These are phyloP conservation scores for Pyrenochaeta sp. DNA, from an alignment of 2,329 filamentous ascomycete genomes.

Conservation along the genomic window DNA sequence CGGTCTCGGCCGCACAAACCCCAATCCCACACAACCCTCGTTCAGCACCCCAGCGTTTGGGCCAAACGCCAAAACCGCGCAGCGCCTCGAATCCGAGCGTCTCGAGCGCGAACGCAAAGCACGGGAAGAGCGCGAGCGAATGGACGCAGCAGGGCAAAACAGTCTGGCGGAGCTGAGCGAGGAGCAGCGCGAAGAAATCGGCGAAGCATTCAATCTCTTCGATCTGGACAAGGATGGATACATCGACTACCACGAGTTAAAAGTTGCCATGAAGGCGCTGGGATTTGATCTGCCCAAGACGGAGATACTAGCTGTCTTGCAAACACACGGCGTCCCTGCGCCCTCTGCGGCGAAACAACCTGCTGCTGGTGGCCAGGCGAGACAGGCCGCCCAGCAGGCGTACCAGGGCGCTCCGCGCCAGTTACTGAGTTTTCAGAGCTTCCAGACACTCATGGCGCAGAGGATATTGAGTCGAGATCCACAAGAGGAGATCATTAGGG, in stretches of 20 bases:
- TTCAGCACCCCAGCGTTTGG: conserved; percentile 50
- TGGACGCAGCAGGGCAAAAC: conserved; percentile 57
- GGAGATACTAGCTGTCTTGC: conserved; percentile 82
- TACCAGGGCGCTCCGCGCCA: conserved; percentile 60
- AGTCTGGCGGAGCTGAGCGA: conserved; percentile 72
- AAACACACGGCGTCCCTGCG: conserved; percentile 70
- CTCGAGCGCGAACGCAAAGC: conserved; percentile 54
- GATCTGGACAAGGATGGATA: conserved; percentile 94
- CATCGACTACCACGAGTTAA: conserved; percentile 98
- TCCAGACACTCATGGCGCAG: conserved; percentile 77
- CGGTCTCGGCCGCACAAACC: conserved; percentile 54
- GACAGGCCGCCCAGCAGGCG: conserved; percentile 12
- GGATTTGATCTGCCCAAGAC: conserved; percentile 90
- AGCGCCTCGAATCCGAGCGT: conserved; percentile 51
- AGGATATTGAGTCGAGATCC: conserved; percentile 86
- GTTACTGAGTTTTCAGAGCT: conserved; percentile 75
- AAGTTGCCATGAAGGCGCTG: conserved; percentile 93
- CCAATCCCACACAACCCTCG: conserved; percentile 25
- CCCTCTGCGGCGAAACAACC: conserved; percentile 6
- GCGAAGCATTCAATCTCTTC: conserved; percentile 96
- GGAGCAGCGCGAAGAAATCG: conserved; percentile 91
- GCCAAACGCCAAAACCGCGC: conserved; percentile 52
- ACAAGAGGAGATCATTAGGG: conserved; percentile 86
- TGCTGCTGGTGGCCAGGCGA: neutral
- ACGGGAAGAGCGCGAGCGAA: conserved; percentile 43